Base-by-base conservation (phyloP, 345 rosid species). In the Brassica incana region DNA sequence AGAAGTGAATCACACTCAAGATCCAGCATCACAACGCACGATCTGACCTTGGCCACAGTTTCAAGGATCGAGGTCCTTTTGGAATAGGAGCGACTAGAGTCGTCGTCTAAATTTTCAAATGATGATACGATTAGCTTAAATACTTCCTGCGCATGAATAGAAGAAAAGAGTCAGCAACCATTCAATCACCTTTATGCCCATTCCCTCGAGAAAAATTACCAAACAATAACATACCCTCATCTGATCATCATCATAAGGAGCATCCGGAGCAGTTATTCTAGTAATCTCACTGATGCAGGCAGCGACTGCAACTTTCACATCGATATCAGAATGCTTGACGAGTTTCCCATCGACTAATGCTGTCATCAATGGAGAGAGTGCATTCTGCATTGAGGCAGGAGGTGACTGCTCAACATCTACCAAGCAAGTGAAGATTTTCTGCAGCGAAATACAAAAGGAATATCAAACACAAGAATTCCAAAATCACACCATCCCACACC, bases 231-330 rank as follows among this genome's bases (percentile, higher is more conserved):
- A 69, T 77, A 96, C 99, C 94, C 84, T 96, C 99, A 96, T 93
- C 80, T 80, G 83, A 0, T 92, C 97, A 86, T 96, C 98, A 20
- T 86, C 91, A 77, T 88, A 96, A 15, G 99, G 99, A 78, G 97
- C 98, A 6, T 96, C 99, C 0, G 99, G 99, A 25, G 99, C 99
- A 59, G 98, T 96, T 74, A 96, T 96, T 85, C 99, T 88, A 14
- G 97, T 96, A 78, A 93, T 90, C 88, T 96, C 99, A 80, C 97
- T 92, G 77, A 96, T 92, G 86, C 98, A 96, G 40, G 95, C 86
- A 52, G 97, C 97, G 58, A 93, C 98, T 18, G 97, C 89, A 82
- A 90, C 97, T 85, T 85, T 90, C 50, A 96, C 97, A 78, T 93
- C 97, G 54, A 45, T 82, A 74, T 92, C 88, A n/a, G 90, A 72